Conservation (phyloP, 2,329 filamentous ascomycete species). For the Neophaeococcomyces mojaviensis region DNA sequence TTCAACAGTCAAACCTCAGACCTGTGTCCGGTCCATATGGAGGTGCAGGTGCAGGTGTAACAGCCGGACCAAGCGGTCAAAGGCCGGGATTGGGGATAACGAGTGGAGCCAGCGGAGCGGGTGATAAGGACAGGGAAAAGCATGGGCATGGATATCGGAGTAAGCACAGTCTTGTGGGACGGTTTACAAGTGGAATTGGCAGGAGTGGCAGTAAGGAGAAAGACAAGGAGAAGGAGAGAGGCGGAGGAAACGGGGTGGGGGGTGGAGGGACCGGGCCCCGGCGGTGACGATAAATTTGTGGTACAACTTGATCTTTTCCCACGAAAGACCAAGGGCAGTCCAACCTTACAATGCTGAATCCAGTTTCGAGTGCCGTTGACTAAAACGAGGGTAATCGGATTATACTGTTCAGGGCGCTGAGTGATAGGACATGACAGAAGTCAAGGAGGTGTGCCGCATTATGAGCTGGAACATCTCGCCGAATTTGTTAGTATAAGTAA, state of each 20-base stretch:
- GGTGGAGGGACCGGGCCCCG: not conserved
- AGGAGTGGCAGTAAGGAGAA: conserved; percentile 37
- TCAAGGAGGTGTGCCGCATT: too few relatives aligned
- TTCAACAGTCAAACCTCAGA: not conserved
- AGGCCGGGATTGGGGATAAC: not conserved
- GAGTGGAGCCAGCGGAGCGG: not conserved
- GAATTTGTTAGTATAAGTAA: too few relatives aligned
- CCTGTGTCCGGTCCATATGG: not conserved
- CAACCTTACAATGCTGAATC: too few relatives aligned
- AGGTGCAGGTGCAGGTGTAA: conserved; percentile 1
- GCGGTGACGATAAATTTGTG: too few relatives aligned
- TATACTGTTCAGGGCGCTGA: too few relatives aligned
- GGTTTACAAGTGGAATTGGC: conserved; percentile 52
- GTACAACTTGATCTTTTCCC: too few relatives aligned
- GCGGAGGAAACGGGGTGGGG: not conserved
- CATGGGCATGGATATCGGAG: conserved; percentile 16
- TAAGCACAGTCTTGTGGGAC: conserved; percentile 18
- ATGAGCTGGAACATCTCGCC: too few relatives aligned
- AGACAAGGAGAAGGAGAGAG: conserved; percentile 18
- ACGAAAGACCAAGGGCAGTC: too few relatives aligned
- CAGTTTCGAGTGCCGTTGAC: too few relatives aligned
- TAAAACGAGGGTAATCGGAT: too few relatives aligned
- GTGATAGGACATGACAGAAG: too few relatives aligned
- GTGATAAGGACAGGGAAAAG: conserved; percentile 5
- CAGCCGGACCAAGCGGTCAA: conserved; percentile 5